Evolutionary conservation across 805 yeast species (phyloP).

Genomic region (Alloascoidea africana): DNA sequence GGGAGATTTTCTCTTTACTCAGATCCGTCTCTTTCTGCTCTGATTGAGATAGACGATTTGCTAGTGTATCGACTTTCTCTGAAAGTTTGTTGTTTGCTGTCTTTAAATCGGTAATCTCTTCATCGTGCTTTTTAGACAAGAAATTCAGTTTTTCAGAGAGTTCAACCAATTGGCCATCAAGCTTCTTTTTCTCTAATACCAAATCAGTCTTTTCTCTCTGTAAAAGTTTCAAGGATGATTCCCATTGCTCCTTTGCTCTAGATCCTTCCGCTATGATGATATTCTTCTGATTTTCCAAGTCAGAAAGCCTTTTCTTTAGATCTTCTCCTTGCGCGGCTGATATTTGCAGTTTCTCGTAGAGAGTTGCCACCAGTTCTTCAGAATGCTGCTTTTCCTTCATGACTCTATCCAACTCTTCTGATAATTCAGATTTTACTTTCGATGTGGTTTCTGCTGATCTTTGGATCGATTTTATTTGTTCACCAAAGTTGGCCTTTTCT

Average conservation of each 20-base stretch:
- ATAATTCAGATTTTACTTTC: conserved; percentile 7
- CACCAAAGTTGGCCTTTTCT: conserved; percentile 13
- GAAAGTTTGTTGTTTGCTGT: conserved; percentile 1
- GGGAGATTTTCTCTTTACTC: conserved; percentile 11
- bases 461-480: conserved; percentile 6
- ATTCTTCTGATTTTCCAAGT: conserved; percentile 3
- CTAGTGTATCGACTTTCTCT: neutral
- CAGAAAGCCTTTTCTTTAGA: conserved; percentile 9
- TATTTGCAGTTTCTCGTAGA: conserved; percentile 29
- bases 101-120: conserved; percentile 3
- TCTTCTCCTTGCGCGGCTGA: conserved; percentile 21
- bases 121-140: conserved; percentile 3
- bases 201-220: too few relatives aligned
- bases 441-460: conserved; percentile 11
- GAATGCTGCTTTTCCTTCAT: conserved; percentile 15
- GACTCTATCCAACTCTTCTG: conserved; percentile 2
- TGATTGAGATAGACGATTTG: neutral
- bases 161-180: too few relatives aligned
- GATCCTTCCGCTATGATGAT: too few relatives aligned
- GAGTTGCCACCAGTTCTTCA: conserved; percentile 20
- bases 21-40: conserved; percentile 13
- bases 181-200: too few relatives aligned
- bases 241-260: too few relatives aligned
- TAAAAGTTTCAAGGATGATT: too few relatives aligned
- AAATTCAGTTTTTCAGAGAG: conserved; percentile 2